Evolutionary conservation across 2,329 filamentous ascomycete genomes (phyloP).

Genomic region (Paecilomyces niveus): DNA sequence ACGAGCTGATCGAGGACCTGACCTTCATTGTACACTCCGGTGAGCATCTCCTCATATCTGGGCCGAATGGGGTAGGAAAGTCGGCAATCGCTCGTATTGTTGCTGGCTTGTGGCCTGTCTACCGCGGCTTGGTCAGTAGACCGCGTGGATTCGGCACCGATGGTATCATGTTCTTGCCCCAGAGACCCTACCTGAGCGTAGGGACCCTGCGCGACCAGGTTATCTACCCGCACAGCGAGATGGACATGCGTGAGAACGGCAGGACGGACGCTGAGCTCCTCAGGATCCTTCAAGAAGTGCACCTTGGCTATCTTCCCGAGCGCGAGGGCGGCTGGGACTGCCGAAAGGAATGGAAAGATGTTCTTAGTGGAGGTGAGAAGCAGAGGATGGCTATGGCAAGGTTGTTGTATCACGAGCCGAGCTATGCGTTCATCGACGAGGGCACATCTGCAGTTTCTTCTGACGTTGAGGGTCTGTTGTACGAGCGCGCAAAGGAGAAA

Average conservation of each 20-base stretch:
- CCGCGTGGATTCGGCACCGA: conserved; percentile 75
- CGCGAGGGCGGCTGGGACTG: conserved; percentile 96
- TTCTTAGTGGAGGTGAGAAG: conserved; percentile 95
- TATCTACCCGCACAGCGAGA: conserved; percentile 91
- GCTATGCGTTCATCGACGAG: conserved; percentile 92
- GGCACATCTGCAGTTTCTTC: conserved; percentile 89
- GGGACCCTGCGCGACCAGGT: conserved; percentile 94
- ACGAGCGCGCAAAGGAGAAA: conserved; percentile 85
- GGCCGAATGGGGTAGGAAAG: conserved; percentile 91
- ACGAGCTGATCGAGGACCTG: conserved; percentile 81
- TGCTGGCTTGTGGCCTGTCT: conserved; percentile 91
- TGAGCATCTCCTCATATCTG: conserved; percentile 90
- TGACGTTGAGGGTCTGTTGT: conserved; percentile 88
- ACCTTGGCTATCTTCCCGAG: conserved; percentile 79
- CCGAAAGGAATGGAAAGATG: conserved; percentile 96
- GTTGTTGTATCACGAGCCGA: conserved; percentile 86
- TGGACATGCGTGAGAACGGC: conserved; percentile 82
- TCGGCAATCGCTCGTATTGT: conserved; percentile 79
- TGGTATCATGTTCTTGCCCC: conserved; percentile 97
- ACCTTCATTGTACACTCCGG: conserved; percentile 84
- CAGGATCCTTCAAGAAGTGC: conserved; percentile 71
- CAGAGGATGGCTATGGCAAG: conserved; percentile 89
- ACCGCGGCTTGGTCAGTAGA: conserved; percentile 82
- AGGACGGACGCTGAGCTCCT: conserved; percentile 72
- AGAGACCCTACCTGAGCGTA: conserved; percentile 84